A percentile compares a stretch with the other conserved stretches of the same genome.
These are phyloP conservation scores for Pulveroboletus frians DNA, from an alignment of 768 basidiomycete species.

Conservation along the genomic window DNA sequence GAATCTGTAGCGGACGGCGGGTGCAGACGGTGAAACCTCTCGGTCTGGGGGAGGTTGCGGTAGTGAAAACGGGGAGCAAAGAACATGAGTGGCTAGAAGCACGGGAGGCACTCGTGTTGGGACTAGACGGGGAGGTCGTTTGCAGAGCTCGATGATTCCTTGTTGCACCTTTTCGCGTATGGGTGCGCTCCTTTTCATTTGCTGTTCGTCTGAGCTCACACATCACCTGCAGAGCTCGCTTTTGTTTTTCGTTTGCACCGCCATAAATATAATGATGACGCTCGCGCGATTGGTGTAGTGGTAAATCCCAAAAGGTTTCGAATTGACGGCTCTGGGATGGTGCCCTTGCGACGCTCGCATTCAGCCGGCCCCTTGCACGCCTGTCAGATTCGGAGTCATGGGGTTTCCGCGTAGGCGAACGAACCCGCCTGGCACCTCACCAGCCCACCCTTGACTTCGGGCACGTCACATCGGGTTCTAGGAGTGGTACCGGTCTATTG, in stretches of 20 bases:
- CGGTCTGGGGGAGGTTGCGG: conserved; percentile 88
- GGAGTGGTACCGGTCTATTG: background rate
- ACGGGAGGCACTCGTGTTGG: conserved; percentile 79
- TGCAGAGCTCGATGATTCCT: conserved; percentile 63
- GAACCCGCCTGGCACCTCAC: background rate
- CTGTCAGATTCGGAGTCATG: background rate
- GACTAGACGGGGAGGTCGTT: conserved; percentile 78
- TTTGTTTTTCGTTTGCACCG: background rate
- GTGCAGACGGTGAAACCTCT: conserved; percentile 79
- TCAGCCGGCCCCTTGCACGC: background rate
- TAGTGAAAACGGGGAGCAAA: conserved; percentile 67
- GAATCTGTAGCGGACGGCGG: conserved; percentile 77
- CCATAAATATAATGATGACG: background rate
- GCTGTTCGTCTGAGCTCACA: conserved; percentile 2
- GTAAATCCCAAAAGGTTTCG: background rate
- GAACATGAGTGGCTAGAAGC: conserved; percentile 89
- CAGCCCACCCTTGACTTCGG: background rate
- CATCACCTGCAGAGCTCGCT: background rate
- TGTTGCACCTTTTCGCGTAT: background rate
- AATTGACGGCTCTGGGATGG: background rate
- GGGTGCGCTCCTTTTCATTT: background rate
- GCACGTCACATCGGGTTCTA: background rate
- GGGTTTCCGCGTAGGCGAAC: background rate
- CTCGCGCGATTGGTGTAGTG: background rate
- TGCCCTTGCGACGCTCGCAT: background rate